Conservation (phyloP, 345 rosid species). For the Rhodamnia argentea region DNA sequence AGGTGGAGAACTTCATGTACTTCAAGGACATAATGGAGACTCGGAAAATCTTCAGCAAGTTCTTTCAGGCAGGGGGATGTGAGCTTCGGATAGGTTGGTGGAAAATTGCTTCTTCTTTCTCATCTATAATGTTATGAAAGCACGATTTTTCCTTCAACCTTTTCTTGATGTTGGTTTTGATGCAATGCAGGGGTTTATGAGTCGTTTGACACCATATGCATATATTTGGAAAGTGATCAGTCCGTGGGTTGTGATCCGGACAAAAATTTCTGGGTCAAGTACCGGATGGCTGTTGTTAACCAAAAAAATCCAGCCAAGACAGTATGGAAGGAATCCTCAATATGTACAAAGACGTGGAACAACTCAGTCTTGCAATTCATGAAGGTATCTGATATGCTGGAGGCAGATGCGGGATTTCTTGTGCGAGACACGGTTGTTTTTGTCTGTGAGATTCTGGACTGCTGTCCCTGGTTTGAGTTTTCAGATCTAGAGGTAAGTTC, state of each 20-base stretch:
- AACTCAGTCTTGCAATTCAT: slow-evolving; percentile 97
- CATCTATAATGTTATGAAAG: slow-evolving; percentile 3
- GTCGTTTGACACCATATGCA: slow-evolving; percentile 98
- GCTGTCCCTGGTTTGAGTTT: slow-evolving; percentile 97
- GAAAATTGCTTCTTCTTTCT: slow-evolving; percentile 5
- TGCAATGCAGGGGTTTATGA: slow-evolving; percentile 88
- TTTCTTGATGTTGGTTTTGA: slow-evolving; percentile 18
- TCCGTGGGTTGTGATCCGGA: slow-evolving; percentile 85
- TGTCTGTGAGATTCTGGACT: slow-evolving; percentile 95
- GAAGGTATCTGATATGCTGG: slow-evolving; percentile 99
- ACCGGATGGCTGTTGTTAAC: slow-evolving; percentile 95
- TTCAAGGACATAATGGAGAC: slow-evolving; percentile 99
- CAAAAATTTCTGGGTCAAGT: slow-evolving; percentile 98
- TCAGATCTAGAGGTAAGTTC: slow-evolving; percentile 85
- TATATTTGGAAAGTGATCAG: slow-evolving; percentile 97
- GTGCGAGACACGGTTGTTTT: slow-evolving; percentile 96
- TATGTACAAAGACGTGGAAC: slow-evolving; percentile 99
- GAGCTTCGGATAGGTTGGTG: slow-evolving; percentile 95
- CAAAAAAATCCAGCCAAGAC: slow-evolving; percentile 90
- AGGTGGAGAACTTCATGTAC: slow-evolving; percentile 95
- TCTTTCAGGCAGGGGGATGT: slow-evolving; percentile 99
- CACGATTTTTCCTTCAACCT: slow-evolving; percentile 5
- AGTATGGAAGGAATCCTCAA: slow-evolving; percentile 99
- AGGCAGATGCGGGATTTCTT: slow-evolving; percentile 98
- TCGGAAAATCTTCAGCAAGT: slow-evolving; percentile 95